phyloP scores from a whole-genome alignment of 2,329 filamentous ascomycete genomes.

The Neocucurbitaria cava region DNA sequence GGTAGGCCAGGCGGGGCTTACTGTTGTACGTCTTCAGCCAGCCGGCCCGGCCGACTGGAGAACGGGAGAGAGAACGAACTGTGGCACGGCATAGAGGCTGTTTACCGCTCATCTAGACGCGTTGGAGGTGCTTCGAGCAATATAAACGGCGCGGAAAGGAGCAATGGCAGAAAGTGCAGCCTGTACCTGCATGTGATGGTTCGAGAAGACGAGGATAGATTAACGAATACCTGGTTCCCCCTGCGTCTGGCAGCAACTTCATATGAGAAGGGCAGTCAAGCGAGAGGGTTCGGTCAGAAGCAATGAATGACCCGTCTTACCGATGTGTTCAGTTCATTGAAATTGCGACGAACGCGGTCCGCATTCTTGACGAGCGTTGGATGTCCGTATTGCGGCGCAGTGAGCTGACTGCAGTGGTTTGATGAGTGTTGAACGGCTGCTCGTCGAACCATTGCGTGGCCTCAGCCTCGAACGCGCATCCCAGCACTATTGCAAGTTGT shows the following conservation, averaged over 20 bases:
- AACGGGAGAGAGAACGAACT: conserved; percentile 3
- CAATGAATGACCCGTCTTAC: conserved; percentile 14
- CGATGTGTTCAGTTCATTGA: conserved; percentile 5
- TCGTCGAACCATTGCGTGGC: conserved; percentile 5
- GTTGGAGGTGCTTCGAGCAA: neutral
- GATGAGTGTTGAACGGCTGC: conserved; percentile 1
- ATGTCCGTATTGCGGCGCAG: conserved; percentile 2
- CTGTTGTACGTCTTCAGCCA: neutral
- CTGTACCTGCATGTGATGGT: conserved; percentile 22
- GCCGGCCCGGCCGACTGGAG: conserved; percentile 4
- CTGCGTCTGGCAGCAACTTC: conserved; percentile 13
- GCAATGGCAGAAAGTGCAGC: neutral
- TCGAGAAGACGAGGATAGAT: conserved; percentile 10
- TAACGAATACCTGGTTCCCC: conserved; percentile 9
- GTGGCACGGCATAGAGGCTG: conserved; percentile 7
- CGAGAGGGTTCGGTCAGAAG: conserved; percentile 12
- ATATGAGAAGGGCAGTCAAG: conserved; percentile 1
- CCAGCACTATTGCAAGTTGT: no score
- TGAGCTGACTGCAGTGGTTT: conserved; percentile 8
- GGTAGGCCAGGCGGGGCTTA: conserved; percentile 1
- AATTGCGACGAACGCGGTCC: neutral
- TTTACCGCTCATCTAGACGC: conserved; percentile 7
- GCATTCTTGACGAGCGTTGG: neutral
- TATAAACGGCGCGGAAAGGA: neutral
- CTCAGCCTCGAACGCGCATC: no score